These are phyloP conservation scores for Athelia psychrophila DNA, from an alignment of 1,284 basidiomycete species.

Conservation along the genomic window DNA sequence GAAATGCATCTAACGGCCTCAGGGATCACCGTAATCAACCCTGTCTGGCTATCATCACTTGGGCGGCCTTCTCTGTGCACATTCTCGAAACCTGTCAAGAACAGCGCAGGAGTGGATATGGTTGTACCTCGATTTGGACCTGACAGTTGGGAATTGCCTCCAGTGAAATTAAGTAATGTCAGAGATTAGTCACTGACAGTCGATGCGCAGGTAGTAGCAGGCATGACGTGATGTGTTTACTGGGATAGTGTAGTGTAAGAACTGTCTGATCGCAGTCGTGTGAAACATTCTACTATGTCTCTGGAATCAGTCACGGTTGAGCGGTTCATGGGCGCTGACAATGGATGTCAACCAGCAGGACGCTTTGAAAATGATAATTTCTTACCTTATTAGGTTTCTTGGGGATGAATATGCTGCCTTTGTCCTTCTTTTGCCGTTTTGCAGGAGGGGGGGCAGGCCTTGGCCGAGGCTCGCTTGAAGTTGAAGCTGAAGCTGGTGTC, in stretches of 20 bases:
- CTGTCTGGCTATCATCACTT: constrained; percentile 84
- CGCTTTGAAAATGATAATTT: not conserved
- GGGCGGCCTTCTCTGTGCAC: constrained; percentile 81
- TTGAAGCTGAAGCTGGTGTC: constrained; percentile 14
- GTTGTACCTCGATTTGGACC: constrained; percentile 83
- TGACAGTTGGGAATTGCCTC: constrained; percentile 81
- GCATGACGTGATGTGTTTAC: constrained; percentile 5
- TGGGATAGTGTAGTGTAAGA: constrained; percentile 7
- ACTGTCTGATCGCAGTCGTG: constrained; percentile 7
- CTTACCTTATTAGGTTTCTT: constrained; percentile 22
- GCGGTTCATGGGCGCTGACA: too few relatives aligned
- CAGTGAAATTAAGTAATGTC: constrained; percentile 50
- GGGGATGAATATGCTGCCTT: constrained; percentile 49
- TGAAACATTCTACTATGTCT: constrained; percentile 29
- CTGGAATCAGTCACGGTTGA: too few relatives aligned
- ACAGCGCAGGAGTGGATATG: constrained; percentile 61
- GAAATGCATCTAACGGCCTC: constrained; percentile 9
- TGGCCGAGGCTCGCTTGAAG: constrained; percentile 9
- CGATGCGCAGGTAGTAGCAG: constrained; percentile 6
- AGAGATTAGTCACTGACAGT: not conserved
- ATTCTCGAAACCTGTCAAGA: constrained; percentile 84
- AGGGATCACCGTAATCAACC: constrained; percentile 86
- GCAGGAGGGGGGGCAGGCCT: constrained; percentile 11
- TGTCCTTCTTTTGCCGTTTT: constrained; percentile 39
- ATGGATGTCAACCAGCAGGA: too few relatives aligned